Conservation (phyloP, 352 stramenopile species). For the Phytophthora sp. region DNA sequence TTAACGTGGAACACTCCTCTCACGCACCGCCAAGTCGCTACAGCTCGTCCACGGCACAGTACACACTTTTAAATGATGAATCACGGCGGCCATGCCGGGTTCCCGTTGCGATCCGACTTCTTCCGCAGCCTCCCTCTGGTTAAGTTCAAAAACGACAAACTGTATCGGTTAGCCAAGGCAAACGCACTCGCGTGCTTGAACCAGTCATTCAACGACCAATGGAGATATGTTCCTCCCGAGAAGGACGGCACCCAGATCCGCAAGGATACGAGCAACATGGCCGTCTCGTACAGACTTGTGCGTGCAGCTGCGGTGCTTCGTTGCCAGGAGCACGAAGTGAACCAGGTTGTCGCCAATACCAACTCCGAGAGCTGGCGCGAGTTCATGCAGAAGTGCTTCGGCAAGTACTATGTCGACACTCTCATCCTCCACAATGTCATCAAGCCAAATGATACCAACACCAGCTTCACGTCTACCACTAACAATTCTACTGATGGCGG, state of each 20-base stretch:
- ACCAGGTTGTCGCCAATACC: conserved; percentile 73
- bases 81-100: conserved; percentile 36
- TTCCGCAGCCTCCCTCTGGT: conserved; percentile 72
- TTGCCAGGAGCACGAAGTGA: conserved; percentile 79
- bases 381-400: conserved; percentile 80
- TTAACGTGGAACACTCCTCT: conserved; percentile 5
- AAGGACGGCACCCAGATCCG: conserved; percentile 82
- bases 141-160: conserved; percentile 60
- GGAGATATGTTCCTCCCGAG: conserved; percentile 79
- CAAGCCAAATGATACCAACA: conserved; percentile 23
- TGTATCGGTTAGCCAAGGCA: conserved; percentile 57
- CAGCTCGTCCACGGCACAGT: not conserved
- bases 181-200: conserved; percentile 67
- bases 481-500: conserved; percentile 16
- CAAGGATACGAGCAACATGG: conserved; percentile 84
- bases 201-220: conserved; percentile 83
- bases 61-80: conserved; percentile 28
- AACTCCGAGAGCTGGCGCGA: conserved; percentile 76
- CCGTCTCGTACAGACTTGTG: conserved; percentile 66
- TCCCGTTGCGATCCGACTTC: conserved; percentile 75
- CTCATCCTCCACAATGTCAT: conserved; percentile 75
- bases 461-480: conserved; percentile 9
- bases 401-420: conserved; percentile 76
- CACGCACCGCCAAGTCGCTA: not conserved
- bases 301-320: conserved; percentile 72